Evolutionary conservation across 2,329 filamentous ascomycete species (phyloP), one percentile per base, ranked within the genome.

Genomic region (Trichophyton schoenleinii): DNA sequence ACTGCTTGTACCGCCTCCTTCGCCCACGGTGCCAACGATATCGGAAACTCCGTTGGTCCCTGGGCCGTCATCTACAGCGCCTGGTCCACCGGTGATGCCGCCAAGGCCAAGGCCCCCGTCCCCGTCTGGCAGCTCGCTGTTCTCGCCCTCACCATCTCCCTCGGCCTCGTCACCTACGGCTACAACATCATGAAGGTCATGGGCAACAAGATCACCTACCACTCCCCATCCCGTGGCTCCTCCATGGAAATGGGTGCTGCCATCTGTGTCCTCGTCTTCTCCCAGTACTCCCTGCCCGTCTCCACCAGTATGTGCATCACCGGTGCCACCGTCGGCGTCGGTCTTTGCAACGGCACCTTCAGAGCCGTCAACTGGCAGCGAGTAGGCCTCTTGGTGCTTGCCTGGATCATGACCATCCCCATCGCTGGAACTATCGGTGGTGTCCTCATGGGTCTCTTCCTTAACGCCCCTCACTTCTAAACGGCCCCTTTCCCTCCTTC

Each of bases 131-230:
- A 90, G 73, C 80, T 91, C 60, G 88, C 85, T 58, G 85, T 91
- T 18, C 76, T 88, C 11, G 79, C 83, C 28, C 71, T 78, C 1
- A 83, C 78, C 44, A 85, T 89, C 69, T 88, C 80, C 55, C 64
- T 85, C 48, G 87, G 87, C 66, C 79, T 90, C 62, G 78, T 85
- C 69, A 89, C 87, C 13, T 90, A 89, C 68, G 87, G 87, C 8
- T 90, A 89, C 78, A 89, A 90, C 78, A 90, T 90, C 75, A 90
- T 90, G 87, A 89, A 88, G 77, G 84, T 88, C 73, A 89, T 90
- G 87, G 87, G 87, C 60, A 91, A 90, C 80, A 87, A 87, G 74
- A 85, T 88, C 72, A 89, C 86, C 62, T 87, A 87, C 73, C 85
- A 88, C 72, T 82, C 80, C 2, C 81, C 81, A 3, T 78, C 73